Evolutionary conservation across 169 alveolate genomes (phyloP), one percentile per base, ranked within the genome.

Genomic region (Eimeria falciformis): DNA sequence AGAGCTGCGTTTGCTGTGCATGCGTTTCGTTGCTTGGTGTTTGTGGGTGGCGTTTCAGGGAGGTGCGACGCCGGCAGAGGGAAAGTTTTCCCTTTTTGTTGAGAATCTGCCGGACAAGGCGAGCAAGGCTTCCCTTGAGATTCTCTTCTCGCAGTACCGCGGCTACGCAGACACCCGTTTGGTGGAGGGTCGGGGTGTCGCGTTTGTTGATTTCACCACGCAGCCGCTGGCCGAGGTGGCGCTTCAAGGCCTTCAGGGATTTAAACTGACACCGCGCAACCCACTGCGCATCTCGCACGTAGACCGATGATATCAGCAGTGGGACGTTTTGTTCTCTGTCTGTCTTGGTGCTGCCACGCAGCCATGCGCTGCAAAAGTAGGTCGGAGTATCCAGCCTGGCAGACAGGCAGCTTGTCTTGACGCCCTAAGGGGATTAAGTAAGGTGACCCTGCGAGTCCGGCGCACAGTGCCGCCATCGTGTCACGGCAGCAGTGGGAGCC

Each of bases 191-290:
- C 92, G 97, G 81, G 94, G 94, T 62, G 97, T 96, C 21, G 98
- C 98, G 0, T 96, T 96, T 83, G 94, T 96, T 46, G 98, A 96
- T 71, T 96, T 95, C 77, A 94, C 94, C 18, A 79, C 96, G 45
- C 93, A 73, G 27, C 91, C 95, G 17, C 95, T 91, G 50, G 98
- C 97, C 21, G 98, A 96, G 62, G 95, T 95, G 62, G 97, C 98
- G 33, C 93, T 96, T 92, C 96, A 94, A 90, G 98, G 98, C 7
- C 68, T 96, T 92, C 97, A 96, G 78, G 97, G 97, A 40, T 96
- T 96, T 86, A 96, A 94, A 65, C 93, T 96, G 12, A 93, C 97
- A 7, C 97, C 96, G 53, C 82, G 84, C 14, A 96, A 95, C 93
- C 95, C 96, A 27, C 93, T 96, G 21, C 94, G 94, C 45, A 96